A percentile compares a stretch with the other conserved stretches of the same genome.
Evolutionary conservation across 306 rosid species (phyloP).

Genomic region (Oemleria cerasiformis): DNA sequence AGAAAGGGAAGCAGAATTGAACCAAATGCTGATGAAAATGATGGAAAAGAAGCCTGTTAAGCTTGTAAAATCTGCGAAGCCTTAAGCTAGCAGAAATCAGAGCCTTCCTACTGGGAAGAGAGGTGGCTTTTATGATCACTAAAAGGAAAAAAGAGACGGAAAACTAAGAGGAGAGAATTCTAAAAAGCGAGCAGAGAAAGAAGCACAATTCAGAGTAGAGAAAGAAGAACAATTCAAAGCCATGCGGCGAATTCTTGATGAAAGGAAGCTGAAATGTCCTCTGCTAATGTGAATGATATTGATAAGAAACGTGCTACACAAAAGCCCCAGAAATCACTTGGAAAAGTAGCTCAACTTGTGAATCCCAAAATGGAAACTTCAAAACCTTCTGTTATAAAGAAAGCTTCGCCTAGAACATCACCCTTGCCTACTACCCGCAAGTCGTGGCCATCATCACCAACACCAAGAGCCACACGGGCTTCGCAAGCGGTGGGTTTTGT

Average conservation of each 20-base stretch:
- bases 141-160: constrained; percentile 83
- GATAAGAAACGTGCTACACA: constrained; percentile 39
- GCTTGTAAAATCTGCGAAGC: constrained; percentile 29
- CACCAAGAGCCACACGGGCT: constrained; percentile 48
- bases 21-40: constrained; percentile 82
- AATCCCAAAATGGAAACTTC: constrained; percentile 56
- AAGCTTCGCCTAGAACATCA: constrained; percentile 48
- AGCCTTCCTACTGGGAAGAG: constrained; percentile 52
- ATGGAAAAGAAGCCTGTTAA: constrained; percentile 56
- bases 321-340: constrained; percentile 52
- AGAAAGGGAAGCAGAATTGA: constrained; percentile 74
- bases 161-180: constrained; percentile 65
- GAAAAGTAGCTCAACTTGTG: constrained; percentile 46
- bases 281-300: constrained; percentile 45
- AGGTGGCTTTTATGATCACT: constrained; percentile 74
- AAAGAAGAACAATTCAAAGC: constrained; percentile 43
- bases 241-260: constrained; percentile 62
- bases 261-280: constrained; percentile 67
- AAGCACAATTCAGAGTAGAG: neutral
- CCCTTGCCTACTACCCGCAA: constrained; percentile 73
- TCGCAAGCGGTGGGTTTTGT: no score
- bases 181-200: constrained; percentile 59
- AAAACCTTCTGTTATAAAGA: constrained; percentile 50
- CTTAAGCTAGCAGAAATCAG: constrained; percentile 61
- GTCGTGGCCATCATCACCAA: constrained; percentile 85